Conservation (phyloP, 129 eudicot species). For the Artemisia argyi region DNA sequence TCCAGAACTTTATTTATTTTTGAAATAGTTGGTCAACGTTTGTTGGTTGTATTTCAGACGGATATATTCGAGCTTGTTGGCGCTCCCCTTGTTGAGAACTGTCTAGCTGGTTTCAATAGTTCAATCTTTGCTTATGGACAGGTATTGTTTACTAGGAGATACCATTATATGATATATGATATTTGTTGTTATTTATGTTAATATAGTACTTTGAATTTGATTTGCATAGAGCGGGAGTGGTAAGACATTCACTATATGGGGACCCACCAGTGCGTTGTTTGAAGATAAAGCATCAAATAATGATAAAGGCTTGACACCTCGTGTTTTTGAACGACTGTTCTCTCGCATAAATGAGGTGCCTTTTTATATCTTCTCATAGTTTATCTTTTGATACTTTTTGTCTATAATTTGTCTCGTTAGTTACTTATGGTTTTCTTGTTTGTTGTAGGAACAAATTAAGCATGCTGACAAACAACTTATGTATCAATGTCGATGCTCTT, state of each 20-base stretch:
- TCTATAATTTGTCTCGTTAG: not conserved
- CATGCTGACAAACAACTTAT: constrained; percentile 75
- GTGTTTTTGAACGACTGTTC: constrained; percentile 75
- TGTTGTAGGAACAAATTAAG: constrained; percentile 69
- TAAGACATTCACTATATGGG: constrained; percentile 97
- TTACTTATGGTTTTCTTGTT: constrained; percentile 14
- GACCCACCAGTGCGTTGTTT: constrained; percentile 83
- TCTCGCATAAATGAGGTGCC: constrained; percentile 74
- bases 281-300: constrained; percentile 37
- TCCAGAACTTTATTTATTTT: not conserved
- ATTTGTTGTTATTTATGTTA: constrained; percentile 2
- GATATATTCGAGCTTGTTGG: constrained; percentile 90
- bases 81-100: constrained; percentile 95
- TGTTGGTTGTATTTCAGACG: constrained; percentile 42
- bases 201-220: not conserved
- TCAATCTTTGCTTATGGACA: constrained; percentile 99
- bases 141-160: constrained; percentile 39
- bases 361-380: not conserved
- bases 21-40: constrained; percentile 8
- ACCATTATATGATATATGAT: not conserved
- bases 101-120: constrained; percentile 95
- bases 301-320: constrained; percentile 77
- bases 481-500: constrained; percentile 94
- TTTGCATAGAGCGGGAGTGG: constrained; percentile 88
- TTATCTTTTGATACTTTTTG: not conserved